Percentiles rank a stretch among this genome's conserved stretches.
phyloP scores from a whole-genome alignment of 306 rosid species.

The Pterocarpus macrocarpus region DNA sequence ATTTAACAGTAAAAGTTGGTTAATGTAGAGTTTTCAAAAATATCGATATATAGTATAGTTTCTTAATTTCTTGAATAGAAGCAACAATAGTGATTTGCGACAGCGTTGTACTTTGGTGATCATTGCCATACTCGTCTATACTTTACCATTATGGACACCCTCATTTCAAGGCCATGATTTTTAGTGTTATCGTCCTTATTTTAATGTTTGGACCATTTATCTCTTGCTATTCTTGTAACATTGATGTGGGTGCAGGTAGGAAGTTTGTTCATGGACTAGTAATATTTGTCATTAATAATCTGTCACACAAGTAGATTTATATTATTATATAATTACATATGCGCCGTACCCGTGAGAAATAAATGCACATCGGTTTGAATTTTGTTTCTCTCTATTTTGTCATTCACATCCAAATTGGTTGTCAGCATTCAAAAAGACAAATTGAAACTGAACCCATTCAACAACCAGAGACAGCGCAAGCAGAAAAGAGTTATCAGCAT shows the following conservation, averaged over 20 bases:
- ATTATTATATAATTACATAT: neutral
- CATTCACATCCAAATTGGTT: conserved; percentile 46
- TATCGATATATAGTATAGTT: too few relatives aligned
- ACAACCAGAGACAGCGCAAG: conserved; percentile 31
- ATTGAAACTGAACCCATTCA: conserved; percentile 8
- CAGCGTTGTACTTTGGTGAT: neutral
- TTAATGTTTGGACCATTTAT: conserved; percentile 37
- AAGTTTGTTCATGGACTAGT: conserved; percentile 34
- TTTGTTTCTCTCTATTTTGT: neutral
- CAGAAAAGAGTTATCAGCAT: conserved; percentile 41
- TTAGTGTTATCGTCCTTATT: neutral
- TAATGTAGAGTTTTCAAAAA: neutral
- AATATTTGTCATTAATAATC: conserved; percentile 40
- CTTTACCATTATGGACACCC: conserved; percentile 16
- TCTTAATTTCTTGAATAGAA: conserved; percentile 1
- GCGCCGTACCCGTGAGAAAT: conserved; percentile 47
- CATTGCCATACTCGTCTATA: conserved; percentile 21
- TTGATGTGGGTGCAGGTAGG: conserved; percentile 13
- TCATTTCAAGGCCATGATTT: conserved; percentile 13
- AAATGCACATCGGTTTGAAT: conserved; percentile 35
- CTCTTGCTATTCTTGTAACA: neutral
- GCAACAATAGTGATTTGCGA: neutral
- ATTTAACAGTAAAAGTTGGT: conserved; percentile 13
- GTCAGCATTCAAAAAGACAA: conserved; percentile 49
- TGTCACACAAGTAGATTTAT: conserved; percentile 29